phyloP scores from a whole-genome alignment of 768 basidiomycete species.

The Mrakia gelida region DNA sequence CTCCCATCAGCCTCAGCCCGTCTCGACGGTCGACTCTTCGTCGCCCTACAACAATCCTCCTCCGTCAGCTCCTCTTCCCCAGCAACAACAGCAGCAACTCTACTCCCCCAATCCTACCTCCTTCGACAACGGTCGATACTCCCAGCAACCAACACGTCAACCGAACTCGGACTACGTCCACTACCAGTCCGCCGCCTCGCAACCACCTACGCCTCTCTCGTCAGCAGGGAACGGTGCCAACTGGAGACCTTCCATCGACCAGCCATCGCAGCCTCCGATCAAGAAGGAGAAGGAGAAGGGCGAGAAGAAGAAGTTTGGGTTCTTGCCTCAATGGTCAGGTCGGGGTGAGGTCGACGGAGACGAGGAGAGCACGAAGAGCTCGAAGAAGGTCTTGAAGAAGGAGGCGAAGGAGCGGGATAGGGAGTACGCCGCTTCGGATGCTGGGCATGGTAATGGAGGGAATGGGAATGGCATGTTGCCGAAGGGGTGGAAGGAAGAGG shows the following conservation, averaged over 20 bases:
- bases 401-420: slow-evolving; percentile 16
- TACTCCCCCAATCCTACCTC: background rate
- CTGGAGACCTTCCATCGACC: slow-evolving; percentile 6
- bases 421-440: background rate
- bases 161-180: background rate
- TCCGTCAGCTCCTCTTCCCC: background rate
- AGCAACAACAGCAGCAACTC: background rate
- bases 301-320: slow-evolving; percentile 20
- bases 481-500: slow-evolving; percentile 14
- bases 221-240: background rate
- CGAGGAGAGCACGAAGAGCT: slow-evolving; percentile 2
- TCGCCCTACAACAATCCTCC: background rate
- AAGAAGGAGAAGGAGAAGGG: slow-evolving; percentile 17
- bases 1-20: background rate
- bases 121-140: background rate
- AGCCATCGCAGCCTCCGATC: background rate
- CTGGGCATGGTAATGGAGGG: background rate
- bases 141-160: background rate
- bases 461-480: background rate
- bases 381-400: slow-evolving; percentile 3
- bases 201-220: background rate
- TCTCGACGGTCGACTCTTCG: background rate
- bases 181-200: background rate
- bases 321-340: slow-evolving; percentile 7
- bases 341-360: background rate